A percentile compares a stretch with the other conserved stretches of the same genome.
phyloP scores from a whole-genome alignment of 345 rosid genomes.

The Viola odorata region DNA sequence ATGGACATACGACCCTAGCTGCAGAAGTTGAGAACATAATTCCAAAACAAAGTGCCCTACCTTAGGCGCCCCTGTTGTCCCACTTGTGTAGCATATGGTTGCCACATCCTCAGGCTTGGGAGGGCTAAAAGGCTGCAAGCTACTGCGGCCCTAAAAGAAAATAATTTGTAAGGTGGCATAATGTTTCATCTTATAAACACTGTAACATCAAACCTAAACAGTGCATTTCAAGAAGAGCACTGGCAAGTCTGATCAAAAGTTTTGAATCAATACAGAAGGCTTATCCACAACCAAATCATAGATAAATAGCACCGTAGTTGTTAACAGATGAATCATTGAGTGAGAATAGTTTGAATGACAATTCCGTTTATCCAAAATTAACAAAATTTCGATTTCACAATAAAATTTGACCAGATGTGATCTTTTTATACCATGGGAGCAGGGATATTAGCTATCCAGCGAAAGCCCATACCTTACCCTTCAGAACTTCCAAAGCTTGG shows the following conservation, averaged over 20 bases:
- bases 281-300: not conserved
- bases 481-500: no score
- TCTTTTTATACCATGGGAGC: not conserved
- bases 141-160: constrained; percentile 37
- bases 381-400: no score
- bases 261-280: not conserved
- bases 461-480: no score
- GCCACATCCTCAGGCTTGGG: constrained; percentile 30
- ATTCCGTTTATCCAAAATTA: no score
- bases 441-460: not conserved
- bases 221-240: constrained; percentile 2
- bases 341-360: no score
- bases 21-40: constrained; percentile 15
- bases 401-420: no score
- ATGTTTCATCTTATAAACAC: constrained; percentile 1
- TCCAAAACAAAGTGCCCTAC: constrained; percentile 8
- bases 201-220: constrained; percentile 1
- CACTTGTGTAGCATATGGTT: constrained; percentile 33
- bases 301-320: not conserved
- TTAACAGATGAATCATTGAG: not conserved
- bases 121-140: constrained; percentile 17
- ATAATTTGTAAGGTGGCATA: constrained; percentile 3
- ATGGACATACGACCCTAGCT: constrained; percentile 6
- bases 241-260: constrained; percentile 2
- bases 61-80: constrained; percentile 34